Evolutionary conservation across 257 asterid species (phyloP), one percentile per base, ranked within the genome.

Genomic region (Prunella vulgaris): DNA sequence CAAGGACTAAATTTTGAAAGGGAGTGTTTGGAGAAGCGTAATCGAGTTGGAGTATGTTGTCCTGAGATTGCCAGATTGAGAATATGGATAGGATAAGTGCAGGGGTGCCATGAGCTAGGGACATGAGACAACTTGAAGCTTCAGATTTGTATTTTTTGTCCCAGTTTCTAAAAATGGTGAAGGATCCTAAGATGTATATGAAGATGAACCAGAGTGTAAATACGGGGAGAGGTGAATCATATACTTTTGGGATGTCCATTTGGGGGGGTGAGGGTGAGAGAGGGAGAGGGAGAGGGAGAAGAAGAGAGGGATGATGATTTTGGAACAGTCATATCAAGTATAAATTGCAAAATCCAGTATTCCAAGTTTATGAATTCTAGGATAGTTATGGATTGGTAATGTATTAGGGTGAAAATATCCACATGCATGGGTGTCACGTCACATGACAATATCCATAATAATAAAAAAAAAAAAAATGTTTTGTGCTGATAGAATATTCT

Each of bases 121-220:
- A 89, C 82, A 91, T 81, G 76, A 84, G 71, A 62, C 93, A 87
- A 75, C 96, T 89, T 5, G 91, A 77, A 27, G 95, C 97, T 80
- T 84, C 88, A 60, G 71, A 51, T 60, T 80, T 81, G 33, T 76
- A 62, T 49, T 79, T 80, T 21, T 67, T 77, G 35, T 73, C 74
- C 96, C 97, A 90, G 0, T 82, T 83, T 76, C 52, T 84, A 79
- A 90, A 83, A 32, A 80, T 48, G 70, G 77, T 48, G 30, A 74
- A 80, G 54, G 83, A 77, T 30, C 89, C 90, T 7, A 79, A 28
- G 5, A 78, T 40, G 77, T 88, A 86, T 7, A 82, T 77, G 52
- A 46, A 52, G 33, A 66, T 68, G 85, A 88, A 91, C 79, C 87
- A 74, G 0, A 79, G 27, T 28, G 79, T 83, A 78, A 81, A 88